phyloP scores from a whole-genome alignment of 2,329 filamentous ascomycete species.

The Pseudogymnoascus sp. region DNA sequence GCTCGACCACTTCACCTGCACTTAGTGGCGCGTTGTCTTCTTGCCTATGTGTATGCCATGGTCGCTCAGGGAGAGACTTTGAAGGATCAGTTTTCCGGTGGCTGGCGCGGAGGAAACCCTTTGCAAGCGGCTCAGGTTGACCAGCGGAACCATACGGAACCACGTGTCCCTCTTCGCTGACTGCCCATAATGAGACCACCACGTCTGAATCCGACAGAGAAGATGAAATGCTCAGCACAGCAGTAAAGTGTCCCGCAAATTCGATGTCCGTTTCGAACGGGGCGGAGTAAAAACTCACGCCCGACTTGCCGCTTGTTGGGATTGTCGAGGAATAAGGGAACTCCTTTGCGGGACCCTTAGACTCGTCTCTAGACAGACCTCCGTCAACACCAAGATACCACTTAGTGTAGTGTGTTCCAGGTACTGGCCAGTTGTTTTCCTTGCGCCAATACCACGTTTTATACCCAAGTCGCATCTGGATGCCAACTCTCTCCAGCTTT shows the following conservation, averaged over 20 bases:
- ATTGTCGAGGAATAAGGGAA: too few species aligned
- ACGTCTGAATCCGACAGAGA: constrained; percentile 11
- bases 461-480: constrained; percentile 6
- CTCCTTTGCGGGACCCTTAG: too few species aligned
- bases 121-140: constrained; percentile 10
- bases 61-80: constrained; percentile 11
- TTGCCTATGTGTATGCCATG: constrained; percentile 13
- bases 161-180: not conserved
- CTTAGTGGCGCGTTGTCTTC: constrained; percentile 12
- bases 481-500: constrained; percentile 12
- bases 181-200: constrained; percentile 6
- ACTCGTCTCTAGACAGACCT: too few species aligned
- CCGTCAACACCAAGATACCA: too few species aligned
- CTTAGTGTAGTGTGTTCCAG: too few species aligned
- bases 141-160: constrained; percentile 7
- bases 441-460: not conserved
- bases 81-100: constrained; percentile 10
- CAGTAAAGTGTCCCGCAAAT: constrained; percentile 13
- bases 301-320: too few species aligned
- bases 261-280: constrained; percentile 8
- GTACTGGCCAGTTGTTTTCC: too few species aligned
- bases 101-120: constrained; percentile 12
- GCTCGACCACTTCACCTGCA: not conserved
- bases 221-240: constrained; percentile 9
- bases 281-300: not conserved